Evolutionary conservation across 1,139 yeast genomes (phyloP), one percentile per base, ranked within the genome.

Genomic region (Pichia sp.): DNA sequence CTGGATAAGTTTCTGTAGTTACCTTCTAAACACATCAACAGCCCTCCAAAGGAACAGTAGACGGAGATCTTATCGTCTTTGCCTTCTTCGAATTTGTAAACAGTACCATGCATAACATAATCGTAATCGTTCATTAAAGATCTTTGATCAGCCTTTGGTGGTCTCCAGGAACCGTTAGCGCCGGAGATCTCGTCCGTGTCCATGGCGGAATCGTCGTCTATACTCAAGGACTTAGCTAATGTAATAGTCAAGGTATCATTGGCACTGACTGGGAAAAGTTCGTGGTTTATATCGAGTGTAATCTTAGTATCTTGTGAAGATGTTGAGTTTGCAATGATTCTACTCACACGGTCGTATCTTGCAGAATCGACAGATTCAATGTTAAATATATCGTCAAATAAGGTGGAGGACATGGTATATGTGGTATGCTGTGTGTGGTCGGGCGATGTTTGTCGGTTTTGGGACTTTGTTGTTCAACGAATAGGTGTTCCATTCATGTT

Each of bases 81-180:
- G 53, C 81, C 85, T 69, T 93, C 99, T 66, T 93, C 97, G 64
- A 94, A 93, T 67, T 93, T 90, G 75, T 94, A 94, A 42, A 94
- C 96, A 15, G 97, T 91, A 50, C 99, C 99, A 67, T 91, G 85
- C 98, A 93, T 93, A 58, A 93, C 98, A 61, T 94, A 94, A 66
- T 94, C 99, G 70, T 90, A 93, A 63, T 93, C 98, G 65, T 93
- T 98, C 52, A 97, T 96, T 62, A 93, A 75, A 2, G 94, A 80
- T 60, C 85, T 77, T 58, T 90, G 96, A 50, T 83, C 87, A 14
- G 85, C 77, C 67, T 79, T 86, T 38, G 96, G 95, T 3, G 93
- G 91, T 71, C 97, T 83, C 98, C 98, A 93, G 17, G 89, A 82
- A 33, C 88, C 84, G 55, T 81, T 80, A 40, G 84, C 74, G 17